Percentiles rank a stretch among this genome's conserved stretches.
Conservation (phyloP, 78 protist species). For the Isochrysis galbana region DNA sequence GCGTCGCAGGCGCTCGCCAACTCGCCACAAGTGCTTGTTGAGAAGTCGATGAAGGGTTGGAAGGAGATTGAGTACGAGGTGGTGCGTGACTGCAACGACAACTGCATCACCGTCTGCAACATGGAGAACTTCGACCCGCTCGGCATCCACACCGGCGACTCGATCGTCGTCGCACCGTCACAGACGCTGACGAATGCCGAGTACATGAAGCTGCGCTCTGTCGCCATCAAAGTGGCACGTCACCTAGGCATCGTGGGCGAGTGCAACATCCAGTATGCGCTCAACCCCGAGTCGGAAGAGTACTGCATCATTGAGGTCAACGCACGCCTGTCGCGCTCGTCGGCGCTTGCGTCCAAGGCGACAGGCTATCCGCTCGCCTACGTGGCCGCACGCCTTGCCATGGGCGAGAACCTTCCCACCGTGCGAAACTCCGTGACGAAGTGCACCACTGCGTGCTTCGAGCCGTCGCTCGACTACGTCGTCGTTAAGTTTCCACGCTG, state of each 20-base stretch:
- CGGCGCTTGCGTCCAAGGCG: constrained; percentile 96
- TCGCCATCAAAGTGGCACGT: constrained; percentile 9
- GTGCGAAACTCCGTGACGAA: constrained; percentile 76
- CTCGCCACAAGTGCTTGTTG: constrained; percentile 85
- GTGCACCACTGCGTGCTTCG: constrained; percentile 91
- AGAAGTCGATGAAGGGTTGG: constrained; percentile 93
- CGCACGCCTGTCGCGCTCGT: constrained; percentile 91
- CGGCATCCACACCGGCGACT: constrained; percentile 99
- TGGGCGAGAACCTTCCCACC: constrained; percentile 68
- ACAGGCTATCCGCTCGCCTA: constrained; percentile 97
- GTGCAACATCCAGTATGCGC: constrained; percentile 96
- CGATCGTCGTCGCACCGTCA: constrained; percentile 97
- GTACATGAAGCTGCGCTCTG: constrained; percentile 23
- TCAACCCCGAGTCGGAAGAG: constrained; percentile 82
- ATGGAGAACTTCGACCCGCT: constrained; percentile 98
- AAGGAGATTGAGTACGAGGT: constrained; percentile 97
- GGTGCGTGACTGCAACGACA: constrained; percentile 91
- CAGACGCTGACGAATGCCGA: constrained; percentile 59
- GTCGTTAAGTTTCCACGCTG: constrained; percentile 89
- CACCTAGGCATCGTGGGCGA: constrained; percentile 83
- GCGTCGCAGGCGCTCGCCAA: constrained; percentile 65
- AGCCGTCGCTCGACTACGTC: constrained; percentile 92
- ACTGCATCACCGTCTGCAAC: constrained; percentile 98
- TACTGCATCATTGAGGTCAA: constrained; percentile 79
- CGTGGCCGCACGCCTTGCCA: constrained; percentile 94